Evolutionary conservation across 2,329 filamentous ascomycete genomes (phyloP), one percentile per base, ranked within the genome.

Genomic region (Tolypocladium amazonense): DNA sequence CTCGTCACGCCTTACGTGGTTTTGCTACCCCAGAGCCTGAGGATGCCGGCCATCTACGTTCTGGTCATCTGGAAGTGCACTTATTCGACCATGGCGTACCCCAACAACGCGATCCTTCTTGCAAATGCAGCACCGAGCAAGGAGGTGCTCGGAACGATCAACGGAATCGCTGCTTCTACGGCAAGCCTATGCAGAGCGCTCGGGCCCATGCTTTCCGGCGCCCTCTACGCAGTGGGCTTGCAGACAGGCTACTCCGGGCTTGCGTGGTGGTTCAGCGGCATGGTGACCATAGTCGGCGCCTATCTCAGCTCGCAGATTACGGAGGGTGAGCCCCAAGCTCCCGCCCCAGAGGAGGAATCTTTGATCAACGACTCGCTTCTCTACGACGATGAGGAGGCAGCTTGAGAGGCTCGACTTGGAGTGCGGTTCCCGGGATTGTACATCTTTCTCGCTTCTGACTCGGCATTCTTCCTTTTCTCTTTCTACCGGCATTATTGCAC

Each of bases 51-150:
- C 30, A 85, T 96, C 57, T 93, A 92, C 69, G 67, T 86, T 9
- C 79, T 93, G 30, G 81, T 97, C 14, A 82, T 96, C 65, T 91
- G 89, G 87, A 97, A 97, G 75, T 96, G 95, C 70, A 95, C 91
- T 0, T 92, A 94, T 67, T 87, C 93, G 66, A 92, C 91, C 54
- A 87, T 97, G 74, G 88, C 92, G 0, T 97, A 96, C 73, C 94
- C 94, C 14, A 90, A 89, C 67, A 92, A 92, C 65, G 88, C 88
- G 14, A 95, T 97, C 60, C 84, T 99, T 60, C 82, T 96, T 37
- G 89, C 91, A 61, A 96, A 97, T 72, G 88, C 91, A 20, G 89
- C 92, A 0, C 90, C 92, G 0, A 92, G 88, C 9, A 88, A 88
- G 59, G 83, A 90, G 56, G 89, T 95, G 1, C 84, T 97, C 1